A percentile compares a stretch with the other conserved stretches of the same genome.
phyloP scores from a whole-genome alignment of 176 grass and related monocot species.

The Juncus effusus region DNA sequence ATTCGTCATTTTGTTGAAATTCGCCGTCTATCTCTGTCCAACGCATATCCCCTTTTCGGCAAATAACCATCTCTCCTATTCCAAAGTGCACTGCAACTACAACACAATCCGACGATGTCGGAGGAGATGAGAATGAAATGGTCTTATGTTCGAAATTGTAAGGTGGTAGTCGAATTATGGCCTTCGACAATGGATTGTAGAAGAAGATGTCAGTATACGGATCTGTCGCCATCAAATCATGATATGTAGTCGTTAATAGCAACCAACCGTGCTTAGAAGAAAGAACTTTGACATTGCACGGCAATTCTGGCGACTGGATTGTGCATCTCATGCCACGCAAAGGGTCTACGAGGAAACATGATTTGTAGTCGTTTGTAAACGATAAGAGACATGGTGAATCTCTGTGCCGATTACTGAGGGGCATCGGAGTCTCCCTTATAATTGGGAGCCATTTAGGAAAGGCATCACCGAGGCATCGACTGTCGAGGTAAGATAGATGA shows the following conservation, averaged over 20 bases:
- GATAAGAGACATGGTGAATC: background rate
- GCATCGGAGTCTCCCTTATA: background rate
- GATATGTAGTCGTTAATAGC: background rate
- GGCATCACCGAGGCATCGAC: too few species aligned
- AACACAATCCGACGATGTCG: constrained; percentile 2
- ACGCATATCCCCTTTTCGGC: background rate
- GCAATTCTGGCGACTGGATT: background rate
- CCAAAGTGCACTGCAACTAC: too few species aligned
- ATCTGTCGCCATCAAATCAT: too few species aligned
- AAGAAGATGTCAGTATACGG: too few species aligned
- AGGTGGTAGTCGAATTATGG: constrained; percentile 6
- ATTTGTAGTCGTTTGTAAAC: constrained; percentile 8
- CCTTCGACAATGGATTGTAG: constrained; percentile 21
- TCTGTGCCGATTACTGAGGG: background rate
- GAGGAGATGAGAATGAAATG: constrained; percentile 6
- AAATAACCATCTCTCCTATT: background rate
- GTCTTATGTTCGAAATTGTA: too few species aligned
- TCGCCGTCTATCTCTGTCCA: too few species aligned
- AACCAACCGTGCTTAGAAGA: constrained; percentile 10
- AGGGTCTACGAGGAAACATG: background rate
- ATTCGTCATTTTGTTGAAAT: too few species aligned
- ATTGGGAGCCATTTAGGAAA: too few species aligned
- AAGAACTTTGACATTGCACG: background rate
- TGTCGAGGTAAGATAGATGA: too few species aligned
- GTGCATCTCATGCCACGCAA: background rate